Base-by-base conservation (phyloP, 768 basidiomycete species). In the Pleurotus tuoliensis region DNA sequence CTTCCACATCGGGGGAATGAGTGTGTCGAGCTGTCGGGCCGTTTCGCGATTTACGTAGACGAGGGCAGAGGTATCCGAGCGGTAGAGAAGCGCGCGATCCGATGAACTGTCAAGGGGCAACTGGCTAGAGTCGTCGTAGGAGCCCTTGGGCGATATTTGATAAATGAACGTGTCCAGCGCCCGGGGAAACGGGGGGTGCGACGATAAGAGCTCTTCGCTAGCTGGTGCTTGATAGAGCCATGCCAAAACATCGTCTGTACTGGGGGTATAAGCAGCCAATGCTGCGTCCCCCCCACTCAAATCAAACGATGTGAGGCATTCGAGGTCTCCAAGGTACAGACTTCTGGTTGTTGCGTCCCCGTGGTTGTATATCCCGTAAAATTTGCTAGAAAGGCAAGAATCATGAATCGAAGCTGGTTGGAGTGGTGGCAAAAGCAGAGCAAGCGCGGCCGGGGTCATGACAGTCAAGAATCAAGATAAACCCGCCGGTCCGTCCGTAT, bases 1-100 rank as follows among this genome's bases (percentile, higher is more conserved):
- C 59, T 83, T 90, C 82, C 90, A 89, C 72, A 82, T 87, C 12
- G 75, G 77, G 1, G 90, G 92, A n/a, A 92, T 75, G 59, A 82
- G 63, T 8, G 75, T 76, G 60, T 89, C 86, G 59, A 94, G 73
- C 18, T 67, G 66, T 47, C 66, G 65, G 46, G 78, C 80, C 25
- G 73, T 66, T 4, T 66, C 67, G 0, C 65, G 61, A 34, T 73
- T 70, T 34, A 88, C 65, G 1, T 82, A 77, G 45, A 89, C 59
- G 15, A 90, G 70, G 1, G 78, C 79, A 8, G 81, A 78, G 13
- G 70, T 66, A 5, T 64, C 25, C 3, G 75, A 72, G n/a, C 67
- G 68, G 62, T 81, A 71, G 58, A 83, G 71, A n/a, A 83, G 53
- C 7, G 73, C 66, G 46, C 69, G 73, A 30, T 58, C 65, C 30